Conservation (phyloP, 2,329 filamentous ascomycete species). For the Mollisia scopiformis region DNA sequence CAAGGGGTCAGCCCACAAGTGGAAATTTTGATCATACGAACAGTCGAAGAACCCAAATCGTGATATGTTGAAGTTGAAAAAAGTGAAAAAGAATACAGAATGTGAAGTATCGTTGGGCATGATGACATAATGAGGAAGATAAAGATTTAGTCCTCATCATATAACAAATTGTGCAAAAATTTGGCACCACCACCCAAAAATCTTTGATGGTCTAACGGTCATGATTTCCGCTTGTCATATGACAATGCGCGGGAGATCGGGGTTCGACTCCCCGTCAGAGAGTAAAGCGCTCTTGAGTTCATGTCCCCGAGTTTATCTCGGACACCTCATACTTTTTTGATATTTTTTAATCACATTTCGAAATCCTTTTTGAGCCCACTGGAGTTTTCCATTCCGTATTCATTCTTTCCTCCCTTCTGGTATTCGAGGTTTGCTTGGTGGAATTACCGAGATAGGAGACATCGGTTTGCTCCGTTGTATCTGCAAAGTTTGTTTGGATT, state of each 20-base stretch:
- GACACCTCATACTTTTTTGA: background rate
- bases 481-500: no score
- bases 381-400: no score
- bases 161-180: no score
- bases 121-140: no score
- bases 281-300: slow-evolving; percentile 22
- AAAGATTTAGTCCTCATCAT: no score
- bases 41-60: background rate
- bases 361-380: no score
- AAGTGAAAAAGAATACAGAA: background rate
- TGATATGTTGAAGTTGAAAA: background rate
- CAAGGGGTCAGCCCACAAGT: background rate
- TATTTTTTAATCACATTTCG: background rate
- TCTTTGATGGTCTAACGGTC: slow-evolving; percentile 42
- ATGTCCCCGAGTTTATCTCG: slow-evolving; percentile 15
- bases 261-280: slow-evolving; percentile 30
- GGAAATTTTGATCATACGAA: background rate
- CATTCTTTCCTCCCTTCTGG: no score
- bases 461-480: no score
- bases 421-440: no score
- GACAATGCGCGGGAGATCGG: slow-evolving; percentile 27
- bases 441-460: no score
- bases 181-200: background rate
- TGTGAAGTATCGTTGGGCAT: no score
- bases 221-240: slow-evolving; percentile 43